Percentiles rank a stretch among this genome's conserved stretches.
Conservation (phyloP, 176 grass and related monocot genomes). For the Canna indica region DNA sequence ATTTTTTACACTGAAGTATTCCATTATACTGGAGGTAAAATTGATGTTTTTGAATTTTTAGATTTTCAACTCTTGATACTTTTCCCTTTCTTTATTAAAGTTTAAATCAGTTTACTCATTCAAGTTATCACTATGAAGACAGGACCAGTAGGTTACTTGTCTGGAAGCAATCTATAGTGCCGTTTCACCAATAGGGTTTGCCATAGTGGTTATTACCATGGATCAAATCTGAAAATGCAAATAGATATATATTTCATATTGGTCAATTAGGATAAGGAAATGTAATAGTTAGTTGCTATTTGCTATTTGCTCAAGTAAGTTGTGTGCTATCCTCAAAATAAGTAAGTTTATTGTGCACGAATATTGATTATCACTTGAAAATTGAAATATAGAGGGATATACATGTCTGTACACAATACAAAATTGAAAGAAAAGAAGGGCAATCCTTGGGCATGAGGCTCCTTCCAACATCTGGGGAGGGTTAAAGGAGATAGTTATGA, state of each 20-base stretch:
- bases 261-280: not conserved
- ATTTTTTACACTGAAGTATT: no score
- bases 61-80: no score
- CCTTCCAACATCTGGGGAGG: no score
- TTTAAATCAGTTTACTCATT: not conserved
- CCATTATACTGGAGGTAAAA: no score
- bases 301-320: not conserved
- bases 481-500: no score
- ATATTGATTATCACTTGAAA: not conserved
- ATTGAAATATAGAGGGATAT: no score
- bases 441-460: no score
- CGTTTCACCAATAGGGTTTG: not conserved
- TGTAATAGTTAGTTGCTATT: not conserved
- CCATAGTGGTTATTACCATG: not conserved
- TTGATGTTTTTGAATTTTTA: no score
- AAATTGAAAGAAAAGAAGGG: not conserved
- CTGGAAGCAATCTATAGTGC: not conserved
- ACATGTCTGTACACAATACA: not conserved
- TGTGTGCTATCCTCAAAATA: no score
- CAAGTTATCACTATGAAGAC: not conserved
- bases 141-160: not conserved
- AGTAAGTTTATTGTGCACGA: no score
- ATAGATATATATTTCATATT: no score
- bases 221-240: not conserved
- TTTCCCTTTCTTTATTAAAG: not conserved